Base-by-base conservation (phyloP, 129 eudicot genomes). In the Helianthus tuberosus region DNA sequence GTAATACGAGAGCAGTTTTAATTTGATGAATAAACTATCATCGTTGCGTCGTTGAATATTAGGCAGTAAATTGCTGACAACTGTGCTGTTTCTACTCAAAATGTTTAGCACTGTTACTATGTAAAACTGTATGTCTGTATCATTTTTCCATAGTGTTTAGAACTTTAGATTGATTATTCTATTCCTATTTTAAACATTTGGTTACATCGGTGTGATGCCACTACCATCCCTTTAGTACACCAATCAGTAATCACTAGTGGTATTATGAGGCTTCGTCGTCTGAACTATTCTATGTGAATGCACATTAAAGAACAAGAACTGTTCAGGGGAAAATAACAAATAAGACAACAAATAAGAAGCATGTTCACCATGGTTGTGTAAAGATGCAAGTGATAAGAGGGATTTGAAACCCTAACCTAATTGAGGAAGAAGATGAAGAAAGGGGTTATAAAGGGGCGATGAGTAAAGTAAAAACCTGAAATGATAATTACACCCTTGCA, bases 201-300 rank as follows among this genome's bases (percentile, higher is more conserved):
- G 25, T 64, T 64, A 64, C 50, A 3, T n/a, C 16, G 39, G 51
- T 10, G 38, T 71, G 52, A 55, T 54, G 35, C 11, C 11, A 55
- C 41, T 13, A 20, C 23, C 43, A 12, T 39, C 52, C 49, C 32
- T 6, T 52, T 71, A 55, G 38, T 39, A 29, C 43, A 17, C 66
- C 29, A 39, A 64, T 39, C 27, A 16, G 68, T 38, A 15, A n/a
- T 38, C 27, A 9, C 49, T 64, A 39, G 29, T 62, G 68, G 12
- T 64, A 39, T 64, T 64, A 64, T 15, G 49, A 36, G 15, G 49
- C 68, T 64, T n/a, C 50, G 35, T 71, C 54, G 5, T 39, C 39
- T 54, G 39, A 15, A 52, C 39, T 70, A 52, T 54, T 38, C 17
- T 16, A 17, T 38, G 51, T 71, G 27, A 53, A 6, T 54, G 23